A percentile compares a stretch with the other conserved stretches of the same genome.
phyloP scores from a whole-genome alignment of 1,139 yeast species.

The Nakaseomyces bracarensis region DNA sequence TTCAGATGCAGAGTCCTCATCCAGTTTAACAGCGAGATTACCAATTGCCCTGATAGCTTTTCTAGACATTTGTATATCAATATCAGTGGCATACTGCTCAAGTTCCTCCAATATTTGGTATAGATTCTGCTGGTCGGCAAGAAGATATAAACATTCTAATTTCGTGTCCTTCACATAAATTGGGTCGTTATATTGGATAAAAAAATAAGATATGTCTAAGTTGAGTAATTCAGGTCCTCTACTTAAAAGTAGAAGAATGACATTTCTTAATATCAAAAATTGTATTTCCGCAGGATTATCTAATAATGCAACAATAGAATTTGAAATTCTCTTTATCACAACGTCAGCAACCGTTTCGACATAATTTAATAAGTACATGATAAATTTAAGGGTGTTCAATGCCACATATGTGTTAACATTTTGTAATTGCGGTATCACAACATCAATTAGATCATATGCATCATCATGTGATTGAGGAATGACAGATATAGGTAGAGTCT shows the following conservation, averaged over 20 bases:
- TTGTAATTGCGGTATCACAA: constrained; percentile 64
- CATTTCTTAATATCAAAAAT: constrained; percentile 72
- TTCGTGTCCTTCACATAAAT: constrained; percentile 86
- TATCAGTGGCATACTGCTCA: constrained; percentile 79
- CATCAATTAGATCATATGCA: constrained; percentile 59
- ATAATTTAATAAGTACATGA: constrained; percentile 67
- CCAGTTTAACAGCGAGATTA: constrained; percentile 71
- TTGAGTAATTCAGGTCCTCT: constrained; percentile 49
- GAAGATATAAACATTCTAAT: constrained; percentile 70
- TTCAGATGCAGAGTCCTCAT: constrained; percentile 45
- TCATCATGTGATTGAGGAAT: constrained; percentile 64
- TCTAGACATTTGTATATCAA: constrained; percentile 76
- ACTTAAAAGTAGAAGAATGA: constrained; percentile 63
- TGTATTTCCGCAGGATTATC: constrained; percentile 79
- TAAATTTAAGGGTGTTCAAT: constrained; percentile 62
- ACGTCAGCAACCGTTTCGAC: constrained; percentile 37
- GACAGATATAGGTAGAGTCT: constrained; percentile 52
- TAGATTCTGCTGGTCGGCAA: constrained; percentile 62
- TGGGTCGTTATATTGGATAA: constrained; percentile 78
- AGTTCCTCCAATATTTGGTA: constrained; percentile 61
- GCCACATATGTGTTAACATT: constrained; percentile 81
- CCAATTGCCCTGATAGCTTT: constrained; percentile 89
- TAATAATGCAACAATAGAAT: constrained; percentile 61
- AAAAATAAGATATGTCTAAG: constrained; percentile 68
- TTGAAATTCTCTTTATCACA: constrained; percentile 54